These are phyloP conservation scores for Sporothrix phasma DNA, from an alignment of 2,329 filamentous ascomycete genomes.

Conservation along the genomic window DNA sequence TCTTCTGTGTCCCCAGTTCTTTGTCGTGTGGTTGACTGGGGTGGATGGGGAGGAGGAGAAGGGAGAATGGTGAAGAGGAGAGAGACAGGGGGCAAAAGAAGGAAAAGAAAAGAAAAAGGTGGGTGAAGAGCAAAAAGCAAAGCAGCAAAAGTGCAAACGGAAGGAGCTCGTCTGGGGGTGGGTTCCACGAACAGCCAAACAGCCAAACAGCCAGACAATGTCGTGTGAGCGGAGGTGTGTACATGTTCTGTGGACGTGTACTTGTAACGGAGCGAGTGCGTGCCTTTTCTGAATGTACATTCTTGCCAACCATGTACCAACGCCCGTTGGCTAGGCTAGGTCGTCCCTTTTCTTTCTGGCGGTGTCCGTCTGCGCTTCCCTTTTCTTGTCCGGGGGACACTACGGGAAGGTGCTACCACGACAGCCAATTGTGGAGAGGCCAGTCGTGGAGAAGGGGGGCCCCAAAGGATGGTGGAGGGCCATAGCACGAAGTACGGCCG, in stretches of 20 bases:
- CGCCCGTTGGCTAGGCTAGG: neutral
- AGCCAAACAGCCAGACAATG: too few species aligned
- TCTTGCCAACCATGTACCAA: neutral
- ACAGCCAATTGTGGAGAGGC: neutral
- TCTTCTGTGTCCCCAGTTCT: neutral
- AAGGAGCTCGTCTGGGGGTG: constrained; percentile 1
- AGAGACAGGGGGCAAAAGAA: neutral
- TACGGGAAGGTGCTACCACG: neutral
- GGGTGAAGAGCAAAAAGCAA: neutral
- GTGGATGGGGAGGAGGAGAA: neutral
- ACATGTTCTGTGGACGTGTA: neutral
- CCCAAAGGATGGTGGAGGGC: neutral
- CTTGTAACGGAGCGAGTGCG: neutral
- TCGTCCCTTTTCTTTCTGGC: neutral
- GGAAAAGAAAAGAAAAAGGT: neutral
- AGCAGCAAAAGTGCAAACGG: neutral
- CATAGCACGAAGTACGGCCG: neutral
- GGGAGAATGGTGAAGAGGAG: neutral
- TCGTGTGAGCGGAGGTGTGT: neutral
- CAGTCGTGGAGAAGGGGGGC: neutral
- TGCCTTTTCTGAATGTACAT: neutral
- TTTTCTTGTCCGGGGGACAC: neutral
- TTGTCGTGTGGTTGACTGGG: neutral
- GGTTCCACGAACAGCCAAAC: neutral
- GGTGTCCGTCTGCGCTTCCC: too few species aligned